Base-by-base conservation (phyloP, 148 eudicot genomes). In the Camellia granthamiana region DNA sequence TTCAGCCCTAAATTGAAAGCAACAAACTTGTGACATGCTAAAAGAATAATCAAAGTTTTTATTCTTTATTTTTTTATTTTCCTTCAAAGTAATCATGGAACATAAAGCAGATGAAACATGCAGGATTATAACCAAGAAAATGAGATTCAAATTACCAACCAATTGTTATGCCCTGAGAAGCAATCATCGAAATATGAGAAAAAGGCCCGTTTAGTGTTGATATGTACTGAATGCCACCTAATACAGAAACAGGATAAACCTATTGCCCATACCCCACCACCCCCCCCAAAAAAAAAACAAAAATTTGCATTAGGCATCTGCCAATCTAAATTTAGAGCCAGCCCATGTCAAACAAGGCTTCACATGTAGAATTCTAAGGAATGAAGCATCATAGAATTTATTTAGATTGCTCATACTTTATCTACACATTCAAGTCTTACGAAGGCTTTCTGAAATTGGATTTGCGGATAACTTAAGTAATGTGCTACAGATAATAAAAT, bases 211-310 rank as follows among this genome's bases (percentile, higher is more conserved):
- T 86, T 11, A 95, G 73, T 30, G 98, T 94, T 66, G 92, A 79
- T 74, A 95, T 86, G 84, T 95, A 95, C 61, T 81, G 80, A 66
- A 84, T 81, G 44, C 98, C 97, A 46, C 97, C 98, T 72, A 93
- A 64, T 82, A 91, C 92, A 62, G 97, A 91, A 68, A 91, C 92
- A 67, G 98, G 98, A 83, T 95, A 95, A 81, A 94, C 86, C 98
- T 94, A 79, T 69, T 3, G 69, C 79, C 23, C 23, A 23, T n/a
- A n/a, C n/a, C n/a, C n/a, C n/a, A n/a, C n/a, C n/a, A n/a, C 30
- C 30, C 30, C 30, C 30, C 30, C 30, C 30, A 23, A 30, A 55
- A 46, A 42, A 16, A 46, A 67, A 69, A 66, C 44, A 19, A 46
- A 44, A 14, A 61, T 52, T 43, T 60, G 55, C 42, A 61, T 43